Base-by-base conservation (phyloP, 345 rosid genomes). In the Syzygium aromaticum region DNA sequence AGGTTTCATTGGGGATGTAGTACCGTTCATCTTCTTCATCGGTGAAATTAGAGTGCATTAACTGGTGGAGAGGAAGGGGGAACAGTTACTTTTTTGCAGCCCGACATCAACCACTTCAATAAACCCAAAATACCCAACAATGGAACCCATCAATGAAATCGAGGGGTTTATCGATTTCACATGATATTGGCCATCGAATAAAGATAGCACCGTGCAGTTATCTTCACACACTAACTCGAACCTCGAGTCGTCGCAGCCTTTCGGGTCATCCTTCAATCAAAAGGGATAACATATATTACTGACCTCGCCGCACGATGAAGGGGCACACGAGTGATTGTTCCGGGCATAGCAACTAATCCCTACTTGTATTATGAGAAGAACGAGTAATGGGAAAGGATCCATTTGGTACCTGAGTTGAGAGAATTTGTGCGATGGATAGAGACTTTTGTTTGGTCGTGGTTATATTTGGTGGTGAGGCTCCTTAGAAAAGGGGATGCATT, bases 61-160 rank as follows among this genome's bases (percentile, higher is more conserved):
- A 22, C 27, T 54, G 27, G 59, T 54, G 27, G 25, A 54, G 27
- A 22, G 59, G 54, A 5, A 52, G 54, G 6, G 19, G 54, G 54
- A 54, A 54, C 0, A 22, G 27, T 22, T 22, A 5, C 59, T 4
- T 27, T 22, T 0, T 56, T 1, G 12, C 61, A 56, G n/a, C 27
- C 61, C n/a, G 12, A 22, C 61, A 22, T 56, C n/a, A 5, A 22
- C 61, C 25, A 7, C 57, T 54, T 54, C 57, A 10, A 54, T 21
- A 6, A 0, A 2, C 10, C 9, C 0, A 16, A 9, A 2, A 54
- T 3, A 3, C 56, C 0, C 9, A 6, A 2, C 2, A 19, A 2
- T 0, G 0, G n/a, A n/a, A n/a, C n/a, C n/a, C n/a, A n/a, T n/a
- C n/a, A n/a, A n/a, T n/a, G n/a, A n/a, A n/a, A n/a, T n/a, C n/a